Evolutionary conservation across 2,329 filamentous ascomycete genomes (phyloP).

Genomic region (Fusarium pseudonygamai): DNA sequence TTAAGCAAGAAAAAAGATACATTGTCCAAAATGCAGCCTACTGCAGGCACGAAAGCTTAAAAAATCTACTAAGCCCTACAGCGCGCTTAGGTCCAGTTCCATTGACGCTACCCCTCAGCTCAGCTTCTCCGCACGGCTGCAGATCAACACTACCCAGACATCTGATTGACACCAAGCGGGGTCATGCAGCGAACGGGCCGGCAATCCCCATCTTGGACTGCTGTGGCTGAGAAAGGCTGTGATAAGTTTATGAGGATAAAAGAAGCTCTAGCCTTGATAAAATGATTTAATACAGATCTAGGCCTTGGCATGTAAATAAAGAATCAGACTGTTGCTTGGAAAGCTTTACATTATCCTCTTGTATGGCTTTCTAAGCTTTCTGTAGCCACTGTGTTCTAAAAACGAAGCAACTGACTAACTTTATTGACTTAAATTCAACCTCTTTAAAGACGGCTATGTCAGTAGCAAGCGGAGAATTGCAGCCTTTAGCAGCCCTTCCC

Average conservation of each 20-base stretch:
- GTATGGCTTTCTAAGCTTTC: neutral
- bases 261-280: accelerated
- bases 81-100: accelerated
- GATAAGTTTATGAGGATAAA: accelerated
- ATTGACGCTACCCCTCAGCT: neutral
- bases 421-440: neutral
- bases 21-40: neutral
- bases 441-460: neutral
- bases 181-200: accelerated
- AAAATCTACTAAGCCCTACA: neutral
- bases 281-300: accelerated
- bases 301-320: accelerated
- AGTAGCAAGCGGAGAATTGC: accelerated
- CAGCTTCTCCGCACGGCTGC: neutral
- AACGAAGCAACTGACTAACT: too few species aligned
- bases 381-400: too few species aligned
- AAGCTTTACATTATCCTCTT: accelerated
- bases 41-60: neutral
- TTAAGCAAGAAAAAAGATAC: neutral
- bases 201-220: accelerated
- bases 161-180: too few species aligned
- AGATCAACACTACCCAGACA: accelerated
- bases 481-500: accelerated
- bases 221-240: neutral
- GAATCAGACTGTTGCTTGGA: neutral